Evolutionary conservation across 2,329 filamentous ascomycete species (phyloP).

Genomic region (Allantophomopsis lycopodina): DNA sequence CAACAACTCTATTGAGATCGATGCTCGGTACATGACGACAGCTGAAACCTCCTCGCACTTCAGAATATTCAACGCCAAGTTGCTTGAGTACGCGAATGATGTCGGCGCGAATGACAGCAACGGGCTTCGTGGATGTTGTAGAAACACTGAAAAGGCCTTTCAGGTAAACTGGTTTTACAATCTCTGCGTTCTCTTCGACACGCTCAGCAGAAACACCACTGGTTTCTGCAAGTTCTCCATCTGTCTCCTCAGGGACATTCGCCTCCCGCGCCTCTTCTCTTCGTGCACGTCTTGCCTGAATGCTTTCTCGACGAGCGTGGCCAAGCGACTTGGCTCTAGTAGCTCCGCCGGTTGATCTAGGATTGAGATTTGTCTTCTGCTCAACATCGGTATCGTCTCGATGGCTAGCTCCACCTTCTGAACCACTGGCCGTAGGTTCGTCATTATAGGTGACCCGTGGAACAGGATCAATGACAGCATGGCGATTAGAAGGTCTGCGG

Average conservation of each 20-base stretch:
- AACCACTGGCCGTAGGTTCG: conserved; percentile 63
- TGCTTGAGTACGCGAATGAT: conserved; percentile 82
- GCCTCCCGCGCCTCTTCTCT: conserved; percentile 60
- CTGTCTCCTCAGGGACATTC: conserved; percentile 83
- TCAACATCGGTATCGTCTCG: conserved; percentile 18
- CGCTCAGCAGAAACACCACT: conserved; percentile 47
- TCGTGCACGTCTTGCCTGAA: conserved; percentile 68
- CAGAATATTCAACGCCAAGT: conserved; percentile 78
- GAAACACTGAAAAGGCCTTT: conserved; percentile 96
- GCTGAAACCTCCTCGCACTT: conserved; percentile 87
- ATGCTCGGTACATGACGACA: conserved; percentile 86
- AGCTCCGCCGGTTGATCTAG: conserved; percentile 38
- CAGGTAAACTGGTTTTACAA: conserved; percentile 86
- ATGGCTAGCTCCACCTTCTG: conserved; percentile 42
- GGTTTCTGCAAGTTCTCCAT: conserved; percentile 56
- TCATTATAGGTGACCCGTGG: conserved; percentile 41
- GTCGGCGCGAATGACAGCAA: conserved; percentile 73
- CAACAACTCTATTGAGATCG: conserved; percentile 61
- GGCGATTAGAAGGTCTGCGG: conserved; percentile 45
- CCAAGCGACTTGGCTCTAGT: conserved; percentile 76
- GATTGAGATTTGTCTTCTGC: conserved; percentile 34
- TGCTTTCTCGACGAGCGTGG: conserved; percentile 80
- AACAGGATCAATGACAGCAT: conserved; percentile 36
- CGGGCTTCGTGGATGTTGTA: conserved; percentile 85
- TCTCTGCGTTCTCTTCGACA: conserved; percentile 50